These are phyloP conservation scores for Ganoderma resinaceum DNA, from an alignment of 1,284 basidiomycete species.

Conservation along the genomic window DNA sequence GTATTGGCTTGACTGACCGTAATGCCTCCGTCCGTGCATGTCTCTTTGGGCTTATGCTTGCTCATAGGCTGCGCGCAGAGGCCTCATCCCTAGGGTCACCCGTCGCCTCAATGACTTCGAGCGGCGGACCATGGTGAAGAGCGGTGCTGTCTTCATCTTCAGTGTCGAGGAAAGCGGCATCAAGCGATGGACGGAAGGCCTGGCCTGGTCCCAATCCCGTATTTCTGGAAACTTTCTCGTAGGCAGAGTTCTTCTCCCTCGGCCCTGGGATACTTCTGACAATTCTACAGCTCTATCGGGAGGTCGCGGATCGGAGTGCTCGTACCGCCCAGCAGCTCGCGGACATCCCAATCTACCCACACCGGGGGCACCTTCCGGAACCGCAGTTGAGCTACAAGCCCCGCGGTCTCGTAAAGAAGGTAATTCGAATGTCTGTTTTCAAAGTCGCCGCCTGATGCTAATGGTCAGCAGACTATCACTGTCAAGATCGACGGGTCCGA, in stretches of 20 bases:
- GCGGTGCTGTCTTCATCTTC: constrained; percentile 85
- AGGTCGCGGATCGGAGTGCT: constrained; percentile 69
- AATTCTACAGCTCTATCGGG: constrained; percentile 68
- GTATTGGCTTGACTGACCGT: not conserved
- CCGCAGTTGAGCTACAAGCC: constrained; percentile 73
- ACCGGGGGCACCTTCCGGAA: constrained; percentile 38
- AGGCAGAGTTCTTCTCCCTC: constrained; percentile 33
- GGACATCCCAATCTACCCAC: constrained; percentile 31
- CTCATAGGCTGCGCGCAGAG: constrained; percentile 71
- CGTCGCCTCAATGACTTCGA: constrained; percentile 82
- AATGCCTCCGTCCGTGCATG: not conserved
- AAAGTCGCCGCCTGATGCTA: constrained; percentile 21
- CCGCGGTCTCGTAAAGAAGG: constrained; percentile 78
- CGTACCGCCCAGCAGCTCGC: constrained; percentile 42
- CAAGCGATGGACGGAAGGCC: constrained; percentile 86
- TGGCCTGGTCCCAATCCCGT: constrained; percentile 82
- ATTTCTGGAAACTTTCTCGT: constrained; percentile 86
- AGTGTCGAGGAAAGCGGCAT: constrained; percentile 84
- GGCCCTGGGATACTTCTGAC: constrained; percentile 20
- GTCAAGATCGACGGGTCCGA: constrained; percentile 78
- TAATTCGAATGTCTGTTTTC: constrained; percentile 35
- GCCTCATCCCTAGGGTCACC: constrained; percentile 77
- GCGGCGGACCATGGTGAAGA: constrained; percentile 73
- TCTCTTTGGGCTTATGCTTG: constrained; percentile 13
- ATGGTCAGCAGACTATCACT: constrained; percentile 70